phyloP scores from a whole-genome alignment of 108 stramenopile species.

The Discostella stelligeroides region DNA sequence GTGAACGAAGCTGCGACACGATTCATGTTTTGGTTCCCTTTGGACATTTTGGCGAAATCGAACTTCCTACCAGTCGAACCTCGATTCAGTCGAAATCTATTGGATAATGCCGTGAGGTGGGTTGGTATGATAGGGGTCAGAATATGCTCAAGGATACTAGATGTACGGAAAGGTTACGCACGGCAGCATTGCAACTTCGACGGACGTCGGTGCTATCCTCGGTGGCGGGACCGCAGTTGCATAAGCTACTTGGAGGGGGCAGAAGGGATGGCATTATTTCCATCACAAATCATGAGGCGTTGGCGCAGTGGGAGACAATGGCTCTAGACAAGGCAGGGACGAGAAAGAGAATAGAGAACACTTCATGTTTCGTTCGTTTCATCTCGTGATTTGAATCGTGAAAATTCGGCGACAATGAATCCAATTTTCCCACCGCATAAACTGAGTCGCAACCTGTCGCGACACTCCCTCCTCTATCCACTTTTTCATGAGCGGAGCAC shows the following conservation, averaged over 20 bases:
- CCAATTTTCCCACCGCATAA: too few species aligned
- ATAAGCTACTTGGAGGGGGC: background rate
- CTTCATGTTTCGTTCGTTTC: constrained; percentile 69
- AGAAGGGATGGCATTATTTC: constrained; percentile 22
- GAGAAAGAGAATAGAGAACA: too few species aligned
- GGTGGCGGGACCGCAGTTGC: constrained; percentile 18
- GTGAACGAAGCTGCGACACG: too few species aligned
- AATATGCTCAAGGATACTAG: constrained; percentile 69
- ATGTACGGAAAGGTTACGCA: constrained; percentile 64
- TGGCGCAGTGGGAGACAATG: constrained; percentile 85
- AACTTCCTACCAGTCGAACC: too few species aligned
- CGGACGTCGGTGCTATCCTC: background rate
- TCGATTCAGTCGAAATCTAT: too few species aligned
- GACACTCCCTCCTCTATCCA: too few species aligned
- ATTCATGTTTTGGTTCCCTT: too few species aligned
- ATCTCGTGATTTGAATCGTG: constrained; percentile 69
- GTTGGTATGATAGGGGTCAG: constrained; percentile 83
- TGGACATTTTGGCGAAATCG: too few species aligned
- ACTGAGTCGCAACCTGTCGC: too few species aligned
- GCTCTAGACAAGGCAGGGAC: constrained; percentile 73
- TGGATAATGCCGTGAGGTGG: constrained; percentile 76
- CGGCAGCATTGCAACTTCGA: constrained; percentile 63
- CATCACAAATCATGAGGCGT: constrained; percentile 41
- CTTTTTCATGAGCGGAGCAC: too few species aligned
- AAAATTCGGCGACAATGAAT: too few species aligned